These are phyloP conservation scores for Solanum chmielewskii DNA, from an alignment of 257 asterid species.

Conservation along the genomic window DNA sequence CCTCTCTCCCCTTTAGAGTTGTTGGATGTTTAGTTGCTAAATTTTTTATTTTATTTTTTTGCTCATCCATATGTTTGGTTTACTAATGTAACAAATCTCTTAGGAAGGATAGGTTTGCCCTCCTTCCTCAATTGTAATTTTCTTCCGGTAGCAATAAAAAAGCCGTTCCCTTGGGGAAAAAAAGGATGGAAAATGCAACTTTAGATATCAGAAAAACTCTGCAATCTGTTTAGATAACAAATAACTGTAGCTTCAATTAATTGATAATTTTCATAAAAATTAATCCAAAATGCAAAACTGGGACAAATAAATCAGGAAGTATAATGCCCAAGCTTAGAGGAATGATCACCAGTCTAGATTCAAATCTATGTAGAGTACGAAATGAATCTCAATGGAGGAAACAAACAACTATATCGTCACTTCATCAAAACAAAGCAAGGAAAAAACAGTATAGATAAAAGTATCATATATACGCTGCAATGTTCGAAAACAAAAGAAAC, in stretches of 20 bases:
- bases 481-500: conserved; percentile 5
- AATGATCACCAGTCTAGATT: neutral
- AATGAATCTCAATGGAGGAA: neutral
- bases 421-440: neutral
- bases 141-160: too few species aligned
- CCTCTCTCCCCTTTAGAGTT: too few species aligned
- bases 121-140: too few species aligned
- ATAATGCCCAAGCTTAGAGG: neutral
- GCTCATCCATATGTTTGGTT: too few species aligned
- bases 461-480: neutral
- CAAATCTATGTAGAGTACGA: neutral
- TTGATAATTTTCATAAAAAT: neutral
- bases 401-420: neutral
- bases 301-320: neutral
- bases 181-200: neutral
- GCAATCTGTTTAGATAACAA: neutral
- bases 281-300: neutral
- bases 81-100: too few species aligned
- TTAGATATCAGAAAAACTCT: neutral
- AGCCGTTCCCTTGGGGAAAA: too few species aligned
- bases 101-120: too few species aligned
- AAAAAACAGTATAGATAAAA: neutral
- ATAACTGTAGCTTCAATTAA: neutral
- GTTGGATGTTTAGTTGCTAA: too few species aligned
- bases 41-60: too few species aligned